Evolutionary conservation across 1,139 yeast genomes (phyloP).

Genomic region (Scheffersomyces lignicola): DNA sequence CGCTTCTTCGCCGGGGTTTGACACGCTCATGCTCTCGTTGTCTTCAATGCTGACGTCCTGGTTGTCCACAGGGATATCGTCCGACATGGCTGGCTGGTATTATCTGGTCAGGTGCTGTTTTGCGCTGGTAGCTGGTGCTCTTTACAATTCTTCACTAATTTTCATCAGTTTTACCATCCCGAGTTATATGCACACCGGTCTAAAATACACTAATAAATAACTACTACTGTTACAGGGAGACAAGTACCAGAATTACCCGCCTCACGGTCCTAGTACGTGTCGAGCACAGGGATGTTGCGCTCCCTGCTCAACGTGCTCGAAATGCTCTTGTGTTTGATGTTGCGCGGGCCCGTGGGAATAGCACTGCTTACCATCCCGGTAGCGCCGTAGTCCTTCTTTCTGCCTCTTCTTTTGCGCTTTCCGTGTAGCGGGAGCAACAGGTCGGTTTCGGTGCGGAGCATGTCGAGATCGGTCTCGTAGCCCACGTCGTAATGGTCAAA

Average conservation of each 20-base stretch:
- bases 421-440: slow-evolving; percentile 29
- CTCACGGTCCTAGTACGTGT: slow-evolving; percentile 7
- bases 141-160: no score
- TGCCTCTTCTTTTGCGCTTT: slow-evolving; percentile 15
- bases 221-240: no score
- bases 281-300: slow-evolving; percentile 32
- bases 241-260: no score
- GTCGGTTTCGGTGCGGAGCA: slow-evolving; percentile 32
- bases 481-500: slow-evolving; percentile 33
- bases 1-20: slow-evolving; percentile 7
- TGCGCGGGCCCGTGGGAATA: slow-evolving; percentile 19
- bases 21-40: slow-evolving; percentile 4
- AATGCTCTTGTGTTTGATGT: slow-evolving; percentile 21
- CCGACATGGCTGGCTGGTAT: no score
- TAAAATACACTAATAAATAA: no score
- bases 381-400: slow-evolving; percentile 20
- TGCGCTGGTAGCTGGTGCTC: no score
- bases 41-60: slow-evolving; percentile 10
- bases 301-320: slow-evolving; percentile 30
- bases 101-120: no score
- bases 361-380: slow-evolving; percentile 10
- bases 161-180: no score
- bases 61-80: slow-evolving; percentile 14
- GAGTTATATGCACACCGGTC: no score
- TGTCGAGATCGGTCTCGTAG: slow-evolving; percentile 48